Conservation (phyloP, 192 early-diverging fungal species). For the Chytriomyces sp. region DNA sequence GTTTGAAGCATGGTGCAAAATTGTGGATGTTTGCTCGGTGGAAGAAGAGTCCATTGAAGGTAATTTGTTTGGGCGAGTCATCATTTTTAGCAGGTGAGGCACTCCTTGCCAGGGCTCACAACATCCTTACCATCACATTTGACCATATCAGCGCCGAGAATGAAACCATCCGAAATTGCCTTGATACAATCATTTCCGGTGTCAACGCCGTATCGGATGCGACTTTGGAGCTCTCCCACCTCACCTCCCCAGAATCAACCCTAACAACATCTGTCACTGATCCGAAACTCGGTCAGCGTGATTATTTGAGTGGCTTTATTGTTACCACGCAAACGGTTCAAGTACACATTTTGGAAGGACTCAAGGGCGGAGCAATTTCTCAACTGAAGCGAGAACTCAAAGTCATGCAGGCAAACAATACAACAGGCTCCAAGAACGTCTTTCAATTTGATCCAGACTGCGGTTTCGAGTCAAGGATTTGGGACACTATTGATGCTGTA, state of each 20-base stretch:
- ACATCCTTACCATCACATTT: not conserved
- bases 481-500: not conserved
- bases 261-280: not conserved
- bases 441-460: conserved; percentile 25
- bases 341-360: conserved; percentile 16
- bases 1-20: not conserved
- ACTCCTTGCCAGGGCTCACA: not conserved
- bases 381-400: not conserved
- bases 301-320: not conserved
- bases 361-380: not conserved
- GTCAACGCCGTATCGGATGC: too few relatives aligned
- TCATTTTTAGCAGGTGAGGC: conserved; percentile 9
- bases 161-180: not conserved
- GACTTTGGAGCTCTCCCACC: too few relatives aligned
- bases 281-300: not conserved
- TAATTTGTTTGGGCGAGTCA: not conserved
- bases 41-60: not conserved
- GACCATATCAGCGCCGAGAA: too few relatives aligned
- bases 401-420: not conserved
- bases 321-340: not conserved
- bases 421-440: not conserved
- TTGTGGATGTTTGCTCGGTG: not conserved
- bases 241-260: not conserved
- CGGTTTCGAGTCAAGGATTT: not conserved
- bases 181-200: not conserved